These are phyloP conservation scores for Fusarium sp. DNA, from an alignment of 2,329 filamentous ascomycete genomes.

Conservation along the genomic window DNA sequence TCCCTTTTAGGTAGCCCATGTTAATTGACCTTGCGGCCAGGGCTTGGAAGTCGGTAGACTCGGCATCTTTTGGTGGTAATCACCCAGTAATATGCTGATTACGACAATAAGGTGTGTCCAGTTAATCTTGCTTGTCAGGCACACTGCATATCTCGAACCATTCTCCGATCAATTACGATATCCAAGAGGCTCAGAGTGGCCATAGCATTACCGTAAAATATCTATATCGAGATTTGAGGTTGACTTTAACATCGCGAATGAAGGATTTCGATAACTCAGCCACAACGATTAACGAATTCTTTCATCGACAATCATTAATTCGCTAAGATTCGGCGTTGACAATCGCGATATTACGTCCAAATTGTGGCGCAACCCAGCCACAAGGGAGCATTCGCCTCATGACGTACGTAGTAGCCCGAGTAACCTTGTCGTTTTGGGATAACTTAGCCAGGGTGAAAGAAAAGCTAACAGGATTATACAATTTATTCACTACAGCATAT, in stretches of 20 bases:
- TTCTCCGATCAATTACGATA: background rate
- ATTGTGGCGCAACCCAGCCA: constrained; percentile 27
- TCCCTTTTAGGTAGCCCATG: constrained; percentile 12
- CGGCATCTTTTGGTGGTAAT: constrained; percentile 27
- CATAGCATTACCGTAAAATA: background rate
- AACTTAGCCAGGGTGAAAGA: background rate
- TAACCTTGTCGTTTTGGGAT: constrained; percentile 1
- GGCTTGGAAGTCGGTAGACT: constrained; percentile 33
- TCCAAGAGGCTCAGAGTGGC: constrained; percentile 14
- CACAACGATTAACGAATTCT: constrained; percentile 23
- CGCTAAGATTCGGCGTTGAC: constrained; percentile 7
- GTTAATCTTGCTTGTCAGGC: constrained; percentile 25
- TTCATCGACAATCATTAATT: constrained; percentile 4
- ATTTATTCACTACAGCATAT: background rate
- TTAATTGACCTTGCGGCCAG: constrained; percentile 16
- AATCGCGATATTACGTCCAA: background rate
- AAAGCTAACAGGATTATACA: background rate
- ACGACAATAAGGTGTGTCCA: constrained; percentile 35
- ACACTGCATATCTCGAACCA: constrained; percentile 8
- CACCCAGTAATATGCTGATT: constrained; percentile 20
- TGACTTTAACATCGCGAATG: background rate
- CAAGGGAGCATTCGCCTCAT: constrained; percentile 29
- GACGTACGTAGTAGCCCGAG: constrained; percentile 34
- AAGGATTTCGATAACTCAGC: constrained; percentile 20
- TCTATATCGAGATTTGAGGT: constrained; percentile 25